Base-by-base conservation (phyloP, 176 grass and related monocot genomes). In the Eragrostis nindensis region DNA sequence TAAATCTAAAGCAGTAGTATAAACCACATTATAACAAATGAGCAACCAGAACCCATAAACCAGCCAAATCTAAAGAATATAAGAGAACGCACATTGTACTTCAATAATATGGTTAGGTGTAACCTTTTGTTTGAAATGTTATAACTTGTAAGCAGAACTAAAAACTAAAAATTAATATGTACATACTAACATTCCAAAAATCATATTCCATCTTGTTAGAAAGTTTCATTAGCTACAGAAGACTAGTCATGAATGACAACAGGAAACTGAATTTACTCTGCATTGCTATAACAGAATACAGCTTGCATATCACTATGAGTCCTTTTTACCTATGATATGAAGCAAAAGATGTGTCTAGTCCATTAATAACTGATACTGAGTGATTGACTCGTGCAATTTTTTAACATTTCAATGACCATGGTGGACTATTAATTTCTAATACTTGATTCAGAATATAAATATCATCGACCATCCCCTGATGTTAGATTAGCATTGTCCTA, bases 91-190 rank as follows among this genome's bases (percentile, higher is more conserved):
- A 47, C 29, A 60, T 2, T 78, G 55, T 52, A 56, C 6, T 32
- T 18, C 26, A 15, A 10, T 57, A 39, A 54, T 21, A 17, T 62
- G 26, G 57, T 77, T 77, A 32, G 42, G 3, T 63, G 41, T 47
- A 63, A 77, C 25, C 6, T 17, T 50, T 50, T 48, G 56, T 32
- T 45, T 30, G 16, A 60, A 75, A 25, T 29, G 49, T 21, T 15
- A 11, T 12, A 75, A 45, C 18, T 69, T 70, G 52, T 27, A 81
- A 75, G n/a, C 27, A 43, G 32, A 81, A 64, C 55, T 11, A 64
- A 82, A 76, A 43, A 59, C 26, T 64, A 36, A 18, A n/a, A n/a
- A n/a, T n/a, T 60, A 73, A 57, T 46, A 15, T 11, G 7, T 26
- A 57, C 38, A 15, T 11, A 11, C 27, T 7, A 41, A 24, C 1